Percentiles rank a stretch among this genome's conserved stretches.
These are phyloP conservation scores for Penicillium sp. DNA, from an alignment of 2,329 filamentous ascomycete species.

Conservation along the genomic window DNA sequence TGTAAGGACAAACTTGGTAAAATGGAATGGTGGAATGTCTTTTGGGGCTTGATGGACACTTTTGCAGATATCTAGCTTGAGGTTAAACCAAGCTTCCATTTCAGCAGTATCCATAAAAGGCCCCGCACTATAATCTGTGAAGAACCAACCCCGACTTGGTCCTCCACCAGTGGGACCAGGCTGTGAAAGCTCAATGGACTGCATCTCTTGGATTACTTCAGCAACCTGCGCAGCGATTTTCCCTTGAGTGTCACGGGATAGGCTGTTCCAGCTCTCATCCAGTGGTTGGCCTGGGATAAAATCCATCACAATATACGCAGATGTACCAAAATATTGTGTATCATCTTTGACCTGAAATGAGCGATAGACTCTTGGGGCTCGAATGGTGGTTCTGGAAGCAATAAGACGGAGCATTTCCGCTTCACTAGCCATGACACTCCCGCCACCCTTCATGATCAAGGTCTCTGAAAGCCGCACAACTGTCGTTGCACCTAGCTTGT, in stretches of 20 bases:
- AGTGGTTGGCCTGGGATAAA: conserved; percentile 27
- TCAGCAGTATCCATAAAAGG: conserved; percentile 18
- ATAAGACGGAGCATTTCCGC: conserved; percentile 21
- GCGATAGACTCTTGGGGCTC: conserved; percentile 24
- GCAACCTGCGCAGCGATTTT: conserved; percentile 20
- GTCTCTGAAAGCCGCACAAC: conserved; percentile 25
- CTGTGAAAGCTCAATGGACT: conserved; percentile 14
- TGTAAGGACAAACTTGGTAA: conserved; percentile 20
- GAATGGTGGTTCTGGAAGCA: conserved; percentile 19
- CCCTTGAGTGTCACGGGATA: conserved; percentile 13
- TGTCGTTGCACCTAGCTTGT: conserved; percentile 22
- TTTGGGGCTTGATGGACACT: conserved; percentile 10
- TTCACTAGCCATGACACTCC: conserved; percentile 22
- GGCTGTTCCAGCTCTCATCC: conserved; percentile 24
- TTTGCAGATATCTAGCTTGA: conserved; percentile 28
- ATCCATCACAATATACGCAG: conserved; percentile 32
- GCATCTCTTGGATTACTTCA: conserved; percentile 22
- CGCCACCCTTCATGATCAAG: conserved; percentile 25
- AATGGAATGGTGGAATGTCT: conserved; percentile 15
- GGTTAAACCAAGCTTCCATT: conserved; percentile 28
- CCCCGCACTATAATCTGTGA: conserved; percentile 26
- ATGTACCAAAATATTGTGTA: conserved; percentile 22
- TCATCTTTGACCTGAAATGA: conserved; percentile 22
- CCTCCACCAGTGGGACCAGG: conserved; percentile 20
- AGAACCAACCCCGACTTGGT: conserved; percentile 20